These are phyloP conservation scores for Anthracocystis panici-leucophaei DNA, from an alignment of 1,284 basidiomycete species.

Conservation along the genomic window DNA sequence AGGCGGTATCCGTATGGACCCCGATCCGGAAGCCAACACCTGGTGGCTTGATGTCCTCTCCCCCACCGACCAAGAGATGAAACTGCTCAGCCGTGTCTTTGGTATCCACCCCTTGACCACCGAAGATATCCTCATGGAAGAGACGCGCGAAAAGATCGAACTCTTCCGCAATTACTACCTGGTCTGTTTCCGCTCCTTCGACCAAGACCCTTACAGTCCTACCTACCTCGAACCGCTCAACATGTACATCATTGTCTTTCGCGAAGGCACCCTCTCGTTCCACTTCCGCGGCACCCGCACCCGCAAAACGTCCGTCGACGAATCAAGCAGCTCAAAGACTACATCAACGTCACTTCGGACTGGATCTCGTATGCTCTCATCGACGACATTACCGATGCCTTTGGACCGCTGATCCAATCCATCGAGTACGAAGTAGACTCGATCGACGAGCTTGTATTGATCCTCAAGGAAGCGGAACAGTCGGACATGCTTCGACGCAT, in stretches of 20 bases:
- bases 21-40: constrained; percentile 78
- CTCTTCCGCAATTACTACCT: constrained; percentile 98
- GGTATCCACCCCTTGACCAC: constrained; percentile 97
- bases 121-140: constrained; percentile 99
- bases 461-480: constrained; percentile 87
- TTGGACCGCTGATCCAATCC: constrained; percentile 96
- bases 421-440: constrained; percentile 99
- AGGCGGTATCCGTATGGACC: constrained; percentile 63
- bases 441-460: constrained; percentile 97
- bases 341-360: constrained; percentile 97
- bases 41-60: constrained; percentile 98
- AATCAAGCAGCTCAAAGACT: constrained; percentile 99
- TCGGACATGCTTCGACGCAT: constrained; percentile 86
- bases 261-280: constrained; percentile 97
- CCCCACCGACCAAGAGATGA: constrained; percentile 99
- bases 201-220: constrained; percentile 97
- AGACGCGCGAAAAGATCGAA: constrained; percentile 99
- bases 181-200: constrained; percentile 98
- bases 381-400: constrained; percentile 99
- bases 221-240: constrained; percentile 98
- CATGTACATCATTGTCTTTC: constrained; percentile 99
- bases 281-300: constrained; percentile 96
- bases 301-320: constrained; percentile 96
- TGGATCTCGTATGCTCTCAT: constrained; percentile 99
- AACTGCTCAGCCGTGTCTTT: constrained; percentile 83